phyloP scores from a whole-genome alignment of 1,139 yeast genomes.

The Blastobotrys capitulatus region DNA sequence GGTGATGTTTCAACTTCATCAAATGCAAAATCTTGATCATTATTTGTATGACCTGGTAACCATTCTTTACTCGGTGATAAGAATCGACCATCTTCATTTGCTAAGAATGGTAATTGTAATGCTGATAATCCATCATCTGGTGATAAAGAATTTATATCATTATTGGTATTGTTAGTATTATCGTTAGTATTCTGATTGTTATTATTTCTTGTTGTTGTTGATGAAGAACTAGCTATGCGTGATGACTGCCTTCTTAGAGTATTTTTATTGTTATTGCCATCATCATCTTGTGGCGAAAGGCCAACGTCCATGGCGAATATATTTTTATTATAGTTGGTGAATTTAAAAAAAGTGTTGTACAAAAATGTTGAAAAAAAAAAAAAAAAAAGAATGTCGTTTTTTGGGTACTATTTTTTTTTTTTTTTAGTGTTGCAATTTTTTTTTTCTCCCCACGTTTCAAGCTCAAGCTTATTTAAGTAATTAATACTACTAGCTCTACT shows the following conservation, averaged over 20 bases:
- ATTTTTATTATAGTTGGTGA: background rate
- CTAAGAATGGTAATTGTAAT: constrained; percentile 24
- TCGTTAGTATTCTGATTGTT: too few species aligned
- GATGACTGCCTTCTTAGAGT: background rate
- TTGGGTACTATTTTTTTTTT: too few species aligned
- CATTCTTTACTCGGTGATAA: constrained; percentile 13
- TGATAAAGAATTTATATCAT: background rate
- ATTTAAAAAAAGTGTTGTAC: too few species aligned
- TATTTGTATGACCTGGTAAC: constrained; percentile 6
- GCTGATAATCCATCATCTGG: constrained; percentile 16
- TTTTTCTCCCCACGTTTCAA: too few species aligned
- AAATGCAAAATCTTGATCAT: constrained; percentile 9
- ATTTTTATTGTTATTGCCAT: background rate
- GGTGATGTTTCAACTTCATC: constrained; percentile 24
- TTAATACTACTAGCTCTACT: too few species aligned
- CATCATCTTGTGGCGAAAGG: background rate
- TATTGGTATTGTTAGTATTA: background rate
- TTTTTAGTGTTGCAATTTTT: too few species aligned
- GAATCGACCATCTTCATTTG: constrained; percentile 22
- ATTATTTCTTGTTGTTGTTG: too few species aligned
- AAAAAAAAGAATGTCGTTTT: too few species aligned
- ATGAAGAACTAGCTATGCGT: background rate
- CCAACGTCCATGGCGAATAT: constrained; percentile 1
- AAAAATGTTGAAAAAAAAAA: too few species aligned
- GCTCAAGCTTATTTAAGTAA: too few species aligned